Percentiles rank a stretch among this genome's conserved stretches.
Conservation (phyloP, 1,284 basidiomycete genomes). For the Pseudozyma tsukubaensis region DNA sequence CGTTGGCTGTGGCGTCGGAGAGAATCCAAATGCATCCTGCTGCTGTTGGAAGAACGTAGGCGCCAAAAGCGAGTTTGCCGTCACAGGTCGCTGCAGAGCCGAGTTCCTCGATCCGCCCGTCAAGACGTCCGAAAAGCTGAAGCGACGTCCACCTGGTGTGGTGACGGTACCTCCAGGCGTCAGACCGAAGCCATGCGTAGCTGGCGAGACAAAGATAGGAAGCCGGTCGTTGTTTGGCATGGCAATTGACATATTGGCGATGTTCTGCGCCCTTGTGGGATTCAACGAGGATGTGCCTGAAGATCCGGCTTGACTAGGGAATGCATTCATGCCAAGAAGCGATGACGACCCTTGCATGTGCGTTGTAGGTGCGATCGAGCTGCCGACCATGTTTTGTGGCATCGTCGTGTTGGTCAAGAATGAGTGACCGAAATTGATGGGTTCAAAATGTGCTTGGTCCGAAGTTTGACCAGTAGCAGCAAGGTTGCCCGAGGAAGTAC, state of each 20-base stretch:
- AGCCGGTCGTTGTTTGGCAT: conserved; percentile 35
- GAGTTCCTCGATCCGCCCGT: conserved; percentile 10
- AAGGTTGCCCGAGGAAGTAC: neutral
- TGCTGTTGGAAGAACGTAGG: conserved; percentile 18
- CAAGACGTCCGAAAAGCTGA: conserved; percentile 47
- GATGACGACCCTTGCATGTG: neutral
- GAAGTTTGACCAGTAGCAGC: neutral
- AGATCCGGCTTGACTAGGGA: neutral
- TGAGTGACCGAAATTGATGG: conserved; percentile 10
- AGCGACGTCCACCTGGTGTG: conserved; percentile 42
- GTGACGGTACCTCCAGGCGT: conserved; percentile 33
- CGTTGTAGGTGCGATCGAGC: neutral
- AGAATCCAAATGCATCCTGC: conserved; percentile 11
- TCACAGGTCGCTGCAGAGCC: conserved; percentile 25
- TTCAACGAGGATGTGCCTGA: neutral
- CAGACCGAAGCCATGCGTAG: conserved; percentile 33
- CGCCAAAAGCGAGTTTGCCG: conserved; percentile 25
- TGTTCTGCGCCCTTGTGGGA: conserved; percentile 16
- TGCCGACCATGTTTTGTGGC: conserved; percentile 6
- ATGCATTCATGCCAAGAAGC: neutral
- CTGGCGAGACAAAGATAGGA: conserved; percentile 34
- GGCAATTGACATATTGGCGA: conserved; percentile 36
- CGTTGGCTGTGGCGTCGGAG: conserved; percentile 4
- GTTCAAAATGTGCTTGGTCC: conserved; percentile 5
- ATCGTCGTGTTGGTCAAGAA: conserved; percentile 12